These are phyloP conservation scores for Rubus idaeus DNA, from an alignment of 306 rosid genomes.

Conservation along the genomic window DNA sequence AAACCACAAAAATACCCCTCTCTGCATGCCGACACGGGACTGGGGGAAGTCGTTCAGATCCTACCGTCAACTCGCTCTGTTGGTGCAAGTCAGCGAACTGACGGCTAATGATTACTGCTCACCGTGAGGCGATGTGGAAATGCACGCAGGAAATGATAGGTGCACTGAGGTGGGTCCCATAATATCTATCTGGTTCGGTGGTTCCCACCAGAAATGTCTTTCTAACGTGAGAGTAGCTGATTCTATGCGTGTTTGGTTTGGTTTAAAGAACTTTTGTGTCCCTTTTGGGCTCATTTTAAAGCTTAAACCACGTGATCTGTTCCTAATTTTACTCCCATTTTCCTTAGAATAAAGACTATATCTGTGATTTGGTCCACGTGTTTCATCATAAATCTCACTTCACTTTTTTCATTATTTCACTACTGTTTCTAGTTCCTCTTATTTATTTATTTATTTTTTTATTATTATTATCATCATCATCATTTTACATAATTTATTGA, in stretches of 20 bases:
- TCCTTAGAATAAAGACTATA: background rate
- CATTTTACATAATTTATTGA: no score
- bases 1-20: constrained; percentile 25
- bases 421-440: no score
- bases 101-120: background rate
- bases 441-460: no score
- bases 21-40: constrained; percentile 10
- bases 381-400: no score
- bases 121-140: constrained; percentile 1
- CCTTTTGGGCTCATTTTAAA: background rate
- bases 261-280: background rate
- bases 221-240: constrained; percentile 29
- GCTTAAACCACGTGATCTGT: background rate
- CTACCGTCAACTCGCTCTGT: background rate
- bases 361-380: no score
- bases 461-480: no score
- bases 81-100: background rate
- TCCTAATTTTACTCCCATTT: constrained; percentile 4
- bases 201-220: constrained; percentile 20
- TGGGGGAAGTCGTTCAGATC: background rate
- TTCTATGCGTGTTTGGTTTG: constrained; percentile 8
- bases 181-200: background rate
- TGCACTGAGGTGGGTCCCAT: background rate
- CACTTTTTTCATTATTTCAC: no score
- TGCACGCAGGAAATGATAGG: constrained; percentile 13